Base-by-base conservation (phyloP, 306 rosid species). In the Betula pendula region DNA sequence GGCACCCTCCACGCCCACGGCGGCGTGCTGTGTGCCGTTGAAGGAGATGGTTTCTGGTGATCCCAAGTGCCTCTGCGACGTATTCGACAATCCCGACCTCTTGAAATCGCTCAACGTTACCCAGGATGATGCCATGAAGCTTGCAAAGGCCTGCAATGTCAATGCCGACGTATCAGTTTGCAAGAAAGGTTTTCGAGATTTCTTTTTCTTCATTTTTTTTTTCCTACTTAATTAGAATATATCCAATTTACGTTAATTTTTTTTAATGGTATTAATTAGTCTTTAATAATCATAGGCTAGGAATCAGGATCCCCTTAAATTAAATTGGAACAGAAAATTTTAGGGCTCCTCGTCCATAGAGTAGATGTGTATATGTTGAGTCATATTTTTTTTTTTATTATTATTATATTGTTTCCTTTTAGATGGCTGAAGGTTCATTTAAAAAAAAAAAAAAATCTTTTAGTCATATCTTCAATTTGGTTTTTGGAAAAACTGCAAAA, bases 101-200 rank as follows among this genome's bases (percentile, higher is more conserved):
- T 66, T 84, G 27, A 10, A 33, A 1, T 29, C 75, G 47, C 1
- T 87, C 10, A 77, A 82, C 6, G 6, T 77, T 4, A 52, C 93
- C 15, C 79, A 78, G 85, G 84, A 74, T 0, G 82, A 87, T 3
- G 73, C 81, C 5, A 22, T 86, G 83, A 80, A 83, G 77, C 90
- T 91, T 20, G 87, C 93, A 0, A 51, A 52, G 52, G 89, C 92
- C 8, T 93, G 96, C 56, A 86, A 78, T 52, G 17, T 79, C 2
- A 1, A 76, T 1, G 72, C 44, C 65, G 82, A 90, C 33, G 1
- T 75, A 24, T 75, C 88, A 13, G 27, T 8, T 3, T 93, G 98
- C 85, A 47, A 74, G 1, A 5, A 69, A 17, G 87, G 90, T 87
- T 49, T n/a, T 19, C 3, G 14, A 11, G 38, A 27, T 49, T 60